These are phyloP conservation scores for Ganoderma lucidum DNA, from an alignment of 1,284 basidiomycete genomes.

Conservation along the genomic window DNA sequence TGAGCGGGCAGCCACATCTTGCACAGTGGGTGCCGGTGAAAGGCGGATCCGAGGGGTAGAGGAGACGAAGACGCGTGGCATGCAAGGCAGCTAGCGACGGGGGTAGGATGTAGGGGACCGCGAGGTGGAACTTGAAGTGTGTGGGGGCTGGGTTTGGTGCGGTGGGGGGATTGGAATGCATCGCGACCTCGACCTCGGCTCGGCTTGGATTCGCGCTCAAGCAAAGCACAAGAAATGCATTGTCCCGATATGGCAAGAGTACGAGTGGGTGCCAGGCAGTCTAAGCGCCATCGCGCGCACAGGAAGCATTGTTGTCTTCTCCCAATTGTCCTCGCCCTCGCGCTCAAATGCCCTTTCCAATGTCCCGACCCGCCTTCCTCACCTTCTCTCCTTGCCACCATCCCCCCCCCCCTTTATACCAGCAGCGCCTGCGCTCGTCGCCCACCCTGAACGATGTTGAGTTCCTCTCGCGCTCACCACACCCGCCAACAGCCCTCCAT, in stretches of 20 bases:
- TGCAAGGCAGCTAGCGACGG: constrained; percentile 69
- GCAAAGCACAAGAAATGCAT: constrained; percentile 26
- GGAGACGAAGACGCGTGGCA: constrained; percentile 46
- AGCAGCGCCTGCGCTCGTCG: constrained; percentile 17
- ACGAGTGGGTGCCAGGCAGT: constrained; percentile 22
- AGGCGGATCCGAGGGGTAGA: constrained; percentile 41
- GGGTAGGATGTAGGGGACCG: constrained; percentile 58
- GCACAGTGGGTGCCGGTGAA: constrained; percentile 50
- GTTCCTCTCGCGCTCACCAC: constrained; percentile 23
- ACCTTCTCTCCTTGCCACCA: constrained; percentile 17
- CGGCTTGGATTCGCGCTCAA: constrained; percentile 2
- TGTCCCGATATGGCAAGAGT: constrained; percentile 34
- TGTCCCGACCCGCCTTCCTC: constrained; percentile 20
- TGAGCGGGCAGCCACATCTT: constrained; percentile 58
- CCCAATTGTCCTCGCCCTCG: constrained; percentile 31
- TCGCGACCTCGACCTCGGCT: constrained; percentile 17
- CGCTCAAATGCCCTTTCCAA: constrained; percentile 30
- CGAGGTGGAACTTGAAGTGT: constrained; percentile 51
- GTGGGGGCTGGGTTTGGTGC: constrained; percentile 39
- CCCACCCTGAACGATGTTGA: constrained; percentile 26
- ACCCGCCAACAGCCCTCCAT: constrained; percentile 30
- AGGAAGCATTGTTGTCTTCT: constrained; percentile 31
- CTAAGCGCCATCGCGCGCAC: constrained; percentile 20
- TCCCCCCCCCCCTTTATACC: constrained; percentile 6
- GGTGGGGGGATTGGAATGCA: constrained; percentile 22